Evolutionary conservation across 345 rosid species (phyloP), one percentile per base, ranked within the genome.

Genomic region (Laguncularia racemosa): DNA sequence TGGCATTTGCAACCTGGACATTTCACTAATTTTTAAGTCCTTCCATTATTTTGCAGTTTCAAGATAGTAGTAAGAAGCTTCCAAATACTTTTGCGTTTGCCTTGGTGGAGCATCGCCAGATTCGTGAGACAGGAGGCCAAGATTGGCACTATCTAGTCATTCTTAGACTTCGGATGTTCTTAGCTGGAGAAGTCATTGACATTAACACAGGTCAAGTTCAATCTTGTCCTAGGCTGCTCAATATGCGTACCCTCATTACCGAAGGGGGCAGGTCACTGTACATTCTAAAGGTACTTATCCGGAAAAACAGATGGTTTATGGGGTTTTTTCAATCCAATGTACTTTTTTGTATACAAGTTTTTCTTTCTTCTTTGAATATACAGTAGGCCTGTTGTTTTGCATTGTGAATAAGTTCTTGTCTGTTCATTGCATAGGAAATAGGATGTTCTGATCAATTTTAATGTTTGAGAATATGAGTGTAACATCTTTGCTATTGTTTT

Each of bases 11-110:
- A 17, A 50, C 18, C 21, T 50, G 18, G 13, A 7, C 17, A 50
- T 19, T 16, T 13, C 10, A 50, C 13, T 19, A 3, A 16, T 19
- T 17, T 50, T 17, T 4, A 33, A 2, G 11, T 33, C 40, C 11
- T 33, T 6, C 7, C 40, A n/a, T n/a, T 10, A 33, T 33, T 28
- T 60, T 79, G 44, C 89, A 88, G 98, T 70, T 86, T 65, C 72
- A 82, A 65, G 91, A 55, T 62, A 69, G 72, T 44, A 45, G 55
- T 49, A 52, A 57, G 50, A 69, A 67, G 52, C 68, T 79, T 54
- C 96, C 98, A n/a, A 69, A 74, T 57, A 72, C 85, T 16, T 84
- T 83, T 72, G 97, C 88, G 28, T 92, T 89, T 80, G 99, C 97
- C 46, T 57, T 89, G 60, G 99, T 92, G 76, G 98, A 92, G 70